Base-by-base conservation (phyloP, 139 green algal genomes). In the Tetratostichococcus sp. region DNA sequence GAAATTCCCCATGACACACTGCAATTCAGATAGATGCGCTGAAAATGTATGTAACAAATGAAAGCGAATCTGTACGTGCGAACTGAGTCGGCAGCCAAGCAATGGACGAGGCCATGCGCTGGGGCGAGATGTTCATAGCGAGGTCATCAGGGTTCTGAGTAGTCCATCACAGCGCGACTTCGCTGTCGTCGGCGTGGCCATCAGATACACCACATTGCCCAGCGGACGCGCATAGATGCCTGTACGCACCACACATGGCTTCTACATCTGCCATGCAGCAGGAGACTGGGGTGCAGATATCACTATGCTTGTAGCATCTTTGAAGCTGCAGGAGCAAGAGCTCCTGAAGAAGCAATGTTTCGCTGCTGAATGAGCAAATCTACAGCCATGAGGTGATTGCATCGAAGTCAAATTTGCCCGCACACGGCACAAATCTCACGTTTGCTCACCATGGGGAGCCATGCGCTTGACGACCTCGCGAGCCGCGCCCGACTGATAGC, bases 181-280 rank as follows among this genome's bases (percentile, higher is more conserved):
- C 0, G 62, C 28, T 0, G 89, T 94, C 21, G 89, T 94, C 5
- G 94, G 94, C 4, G 90, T 89, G 42, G 87, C 83, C 92, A 98
- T 97, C 0, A 98, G 39, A 65, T 98, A 98, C 14, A 97, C 87
- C 4, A 98, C 92, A 74, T 91, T 85, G 0, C 95, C 95, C 39
- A 98, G 79, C 21, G 95, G 94, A 30, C 95, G 80, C 17, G 87
- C 87, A 76, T 86, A 97, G 4, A 98, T 80, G 19, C 89, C 90
- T n/a, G 28, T 5, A 62, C 17, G 19, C 4, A 26, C 4, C 11
- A 26, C 2, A 25, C 17, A 23, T 33, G 25, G 16, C 22, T 75
- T 31, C 22, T 82, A 74, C 31, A 21, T 26, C 33, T 75, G 23
- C 43, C 75, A 70, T 8, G 84, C 68, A 8, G 62, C 67, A 14